phyloP scores from a whole-genome alignment of 768 basidiomycete genomes.

The Rhizopogon salebrosus region DNA sequence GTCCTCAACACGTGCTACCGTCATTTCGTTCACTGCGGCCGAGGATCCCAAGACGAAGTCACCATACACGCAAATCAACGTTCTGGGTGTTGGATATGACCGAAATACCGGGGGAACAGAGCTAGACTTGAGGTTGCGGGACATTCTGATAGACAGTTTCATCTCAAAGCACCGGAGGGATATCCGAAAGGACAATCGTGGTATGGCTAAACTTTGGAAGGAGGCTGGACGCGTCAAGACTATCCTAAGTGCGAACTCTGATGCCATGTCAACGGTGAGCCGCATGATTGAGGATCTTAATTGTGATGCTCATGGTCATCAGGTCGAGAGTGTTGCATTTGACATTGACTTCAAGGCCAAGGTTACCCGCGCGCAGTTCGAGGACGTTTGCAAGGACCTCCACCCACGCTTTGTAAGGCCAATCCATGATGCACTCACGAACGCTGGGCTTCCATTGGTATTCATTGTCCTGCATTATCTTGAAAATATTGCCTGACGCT shows the following conservation, averaged over 20 bases:
- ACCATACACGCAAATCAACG: constrained; percentile 63
- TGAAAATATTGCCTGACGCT: background rate
- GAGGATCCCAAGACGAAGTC: constrained; percentile 46
- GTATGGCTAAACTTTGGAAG: constrained; percentile 92
- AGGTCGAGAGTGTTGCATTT: constrained; percentile 85
- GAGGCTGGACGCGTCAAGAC: constrained; percentile 89
- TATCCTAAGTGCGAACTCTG: constrained; percentile 89
- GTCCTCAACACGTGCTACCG: constrained; percentile 69
- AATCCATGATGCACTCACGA: constrained; percentile 64
- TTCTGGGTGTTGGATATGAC: constrained; percentile 82
- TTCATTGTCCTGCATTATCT: background rate
- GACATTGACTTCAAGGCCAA: constrained; percentile 88
- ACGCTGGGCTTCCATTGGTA: constrained; percentile 65
- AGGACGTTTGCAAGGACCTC: constrained; percentile 65
- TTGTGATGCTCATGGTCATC: constrained; percentile 5
- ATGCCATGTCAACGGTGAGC: constrained; percentile 66
- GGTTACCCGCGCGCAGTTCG: constrained; percentile 75
- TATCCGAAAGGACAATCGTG: constrained; percentile 69
- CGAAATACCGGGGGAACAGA: constrained; percentile 73
- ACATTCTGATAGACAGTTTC: constrained; percentile 75
- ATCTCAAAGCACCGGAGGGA: constrained; percentile 64
- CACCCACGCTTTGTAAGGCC: constrained; percentile 60
- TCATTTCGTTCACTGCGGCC: constrained; percentile 57
- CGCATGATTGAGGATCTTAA: background rate
- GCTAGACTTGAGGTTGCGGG: constrained; percentile 77